Conservation (phyloP, 305 asterid species). For the Andrographis paniculata region DNA sequence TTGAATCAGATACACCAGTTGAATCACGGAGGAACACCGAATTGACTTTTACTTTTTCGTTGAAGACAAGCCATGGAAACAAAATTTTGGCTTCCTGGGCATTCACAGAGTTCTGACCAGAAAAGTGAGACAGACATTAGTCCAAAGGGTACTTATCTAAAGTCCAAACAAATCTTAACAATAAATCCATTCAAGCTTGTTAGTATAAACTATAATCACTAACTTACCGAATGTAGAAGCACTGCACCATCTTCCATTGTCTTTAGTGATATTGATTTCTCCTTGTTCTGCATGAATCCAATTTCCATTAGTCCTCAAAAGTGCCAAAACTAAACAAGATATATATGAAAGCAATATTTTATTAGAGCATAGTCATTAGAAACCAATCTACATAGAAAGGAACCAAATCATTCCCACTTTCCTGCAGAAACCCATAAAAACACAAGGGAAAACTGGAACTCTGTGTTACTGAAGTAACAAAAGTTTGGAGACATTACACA, state of each 20-base stretch:
- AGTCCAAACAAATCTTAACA: neutral
- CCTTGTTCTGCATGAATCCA: conserved; percentile 69
- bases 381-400: neutral
- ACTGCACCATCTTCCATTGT: conserved; percentile 94
- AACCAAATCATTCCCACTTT: neutral
- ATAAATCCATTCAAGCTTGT: neutral
- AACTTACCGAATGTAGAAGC: conserved; percentile 76
- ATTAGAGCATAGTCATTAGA: neutral
- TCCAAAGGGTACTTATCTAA: neutral
- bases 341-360: conserved; percentile 8
- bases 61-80: conserved; percentile 89
- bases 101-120: conserved; percentile 71
- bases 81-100: conserved; percentile 66
- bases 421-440: neutral
- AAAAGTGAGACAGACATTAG: conserved; percentile 11
- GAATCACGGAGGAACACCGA: conserved; percentile 90
- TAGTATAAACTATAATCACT: conserved; percentile 12
- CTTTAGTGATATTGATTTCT: conserved; percentile 70
- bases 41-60: conserved; percentile 88
- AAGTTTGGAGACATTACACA: neutral
- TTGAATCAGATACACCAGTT: conserved; percentile 83
- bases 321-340: conserved; percentile 10
- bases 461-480: neutral
- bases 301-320: conserved; percentile 19
- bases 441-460: neutral